These are phyloP conservation scores for Phytophthora aleatoria DNA, from an alignment of 352 stramenopile species.

Conservation along the genomic window DNA sequence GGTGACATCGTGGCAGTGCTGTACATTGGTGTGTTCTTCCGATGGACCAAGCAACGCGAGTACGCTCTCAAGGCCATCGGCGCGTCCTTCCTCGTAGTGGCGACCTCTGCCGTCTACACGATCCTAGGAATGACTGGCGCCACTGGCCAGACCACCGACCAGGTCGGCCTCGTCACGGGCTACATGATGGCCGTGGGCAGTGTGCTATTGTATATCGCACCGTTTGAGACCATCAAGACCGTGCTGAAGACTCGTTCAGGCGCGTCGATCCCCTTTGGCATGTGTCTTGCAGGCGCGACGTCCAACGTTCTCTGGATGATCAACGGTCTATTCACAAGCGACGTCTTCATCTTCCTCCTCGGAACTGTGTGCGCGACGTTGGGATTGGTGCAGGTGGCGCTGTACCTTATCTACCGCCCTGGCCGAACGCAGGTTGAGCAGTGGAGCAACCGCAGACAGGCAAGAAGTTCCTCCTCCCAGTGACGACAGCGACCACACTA, in stretches of 20 bases:
- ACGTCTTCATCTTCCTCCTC: conserved; percentile 46
- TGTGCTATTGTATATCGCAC: conserved; percentile 37
- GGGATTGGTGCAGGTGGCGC: conserved; percentile 27
- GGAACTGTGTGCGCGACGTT: conserved; percentile 28
- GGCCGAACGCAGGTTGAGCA: neutral
- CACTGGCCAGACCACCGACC: conserved; percentile 25
- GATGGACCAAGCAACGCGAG: conserved; percentile 29
- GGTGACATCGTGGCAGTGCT: conserved; percentile 36
- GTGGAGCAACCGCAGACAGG: conserved; percentile 3
- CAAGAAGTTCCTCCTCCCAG: conserved; percentile 23
- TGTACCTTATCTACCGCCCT: conserved; percentile 37
- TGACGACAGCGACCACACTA: conserved; percentile 10
- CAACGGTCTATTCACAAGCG: conserved; percentile 37
- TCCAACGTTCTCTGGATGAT: conserved; percentile 46
- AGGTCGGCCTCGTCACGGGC: conserved; percentile 26
- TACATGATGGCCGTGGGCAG: conserved; percentile 46
- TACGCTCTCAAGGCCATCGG: conserved; percentile 29
- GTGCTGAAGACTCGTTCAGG: conserved; percentile 37
- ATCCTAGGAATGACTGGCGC: conserved; percentile 29
- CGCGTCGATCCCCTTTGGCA: conserved; percentile 33
- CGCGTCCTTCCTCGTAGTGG: conserved; percentile 20
- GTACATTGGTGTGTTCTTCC: conserved; percentile 41
- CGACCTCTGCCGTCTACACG: conserved; percentile 22
- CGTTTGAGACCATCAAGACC: conserved; percentile 35
- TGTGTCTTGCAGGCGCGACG: conserved; percentile 27